Evolutionary conservation across 345 rosid genomes (phyloP).

Genomic region (Brassica napus): DNA sequence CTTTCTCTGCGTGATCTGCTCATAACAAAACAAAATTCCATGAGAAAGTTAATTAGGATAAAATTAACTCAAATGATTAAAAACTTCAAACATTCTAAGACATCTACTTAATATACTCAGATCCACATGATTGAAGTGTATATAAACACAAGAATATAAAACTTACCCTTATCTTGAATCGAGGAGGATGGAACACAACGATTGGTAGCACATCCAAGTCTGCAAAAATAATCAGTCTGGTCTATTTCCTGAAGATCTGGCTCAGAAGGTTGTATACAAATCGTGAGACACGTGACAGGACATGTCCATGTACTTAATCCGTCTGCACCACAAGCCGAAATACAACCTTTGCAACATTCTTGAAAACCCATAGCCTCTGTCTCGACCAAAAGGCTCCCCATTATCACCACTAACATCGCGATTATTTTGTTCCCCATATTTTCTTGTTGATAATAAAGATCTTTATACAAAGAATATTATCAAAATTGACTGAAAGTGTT

Average conservation of each 20-base stretch:
- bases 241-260: background rate
- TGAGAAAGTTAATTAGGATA: background rate
- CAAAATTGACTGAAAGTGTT: background rate
- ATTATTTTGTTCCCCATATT: conserved; percentile 32
- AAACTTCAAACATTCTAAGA: background rate
- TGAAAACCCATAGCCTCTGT: conserved; percentile 3
- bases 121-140: background rate
- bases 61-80: background rate
- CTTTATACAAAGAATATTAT: background rate
- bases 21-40: background rate
- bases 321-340: background rate
- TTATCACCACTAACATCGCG: conserved; percentile 13
- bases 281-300: conserved; percentile 8
- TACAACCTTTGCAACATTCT: conserved; percentile 4
- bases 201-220: conserved; percentile 11
- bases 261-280: background rate
- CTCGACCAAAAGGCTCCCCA: conserved; percentile 17
- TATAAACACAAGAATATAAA: background rate
- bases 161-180: conserved; percentile 9
- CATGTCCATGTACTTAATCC: background rate
- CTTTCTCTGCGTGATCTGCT: conserved; percentile 30
- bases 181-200: conserved; percentile 14
- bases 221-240: conserved; percentile 7
- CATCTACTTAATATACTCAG: background rate
- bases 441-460: background rate